Evolutionary conservation across 2,329 filamentous ascomycete genomes (phyloP), one percentile per base, ranked within the genome.

Genomic region (Furcasterigmium sp.): DNA sequence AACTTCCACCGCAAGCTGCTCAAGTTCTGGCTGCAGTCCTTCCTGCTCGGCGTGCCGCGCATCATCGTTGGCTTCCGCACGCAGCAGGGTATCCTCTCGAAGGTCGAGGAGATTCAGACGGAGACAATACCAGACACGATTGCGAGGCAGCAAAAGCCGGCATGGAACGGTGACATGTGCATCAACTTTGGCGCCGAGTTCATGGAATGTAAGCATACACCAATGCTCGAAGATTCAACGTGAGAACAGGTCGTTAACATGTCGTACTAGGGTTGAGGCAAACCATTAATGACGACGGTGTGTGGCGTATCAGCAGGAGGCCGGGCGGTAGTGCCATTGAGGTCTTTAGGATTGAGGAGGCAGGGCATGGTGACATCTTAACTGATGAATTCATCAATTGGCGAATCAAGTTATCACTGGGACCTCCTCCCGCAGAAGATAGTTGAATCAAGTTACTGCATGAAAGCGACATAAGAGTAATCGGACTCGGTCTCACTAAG

Each of bases 11-110:
- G 87, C 39, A 97, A 97, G 61, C 75, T 97, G 43, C 78, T 95
- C 64, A 94, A 94, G 57, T 95, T 91, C 67, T 98, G 93, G 93
- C 88, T 91, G 13, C 93, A 97, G 63, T 95, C 87, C 0, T 98
- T 95, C 58, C 73, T 98, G 3, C 82, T 98, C 2, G 91, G 91
- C 32, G 91, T 97, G 1, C 89, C 90, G 1, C 93, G 84, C 52
- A 88, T 98, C 51, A 81, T 96, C 37, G 86, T 98, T 23, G 93
- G 93, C 1, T 96, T 93, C 61, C 82, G 93, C 38, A 83, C 78
- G 26, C 79, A 75, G 44, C 58, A 83, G 43, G 91, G 93, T 8
- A 76, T 87, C 42, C 70, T 98, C 18, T 73, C 75, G 38, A 73
- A 78, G 11, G 59, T 94, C 11, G 80, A 95, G 59, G 87, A 95